Evolutionary conservation across 495 filamentous ascomycete genomes (phyloP).

Genomic region (Xylaria sp.): DNA sequence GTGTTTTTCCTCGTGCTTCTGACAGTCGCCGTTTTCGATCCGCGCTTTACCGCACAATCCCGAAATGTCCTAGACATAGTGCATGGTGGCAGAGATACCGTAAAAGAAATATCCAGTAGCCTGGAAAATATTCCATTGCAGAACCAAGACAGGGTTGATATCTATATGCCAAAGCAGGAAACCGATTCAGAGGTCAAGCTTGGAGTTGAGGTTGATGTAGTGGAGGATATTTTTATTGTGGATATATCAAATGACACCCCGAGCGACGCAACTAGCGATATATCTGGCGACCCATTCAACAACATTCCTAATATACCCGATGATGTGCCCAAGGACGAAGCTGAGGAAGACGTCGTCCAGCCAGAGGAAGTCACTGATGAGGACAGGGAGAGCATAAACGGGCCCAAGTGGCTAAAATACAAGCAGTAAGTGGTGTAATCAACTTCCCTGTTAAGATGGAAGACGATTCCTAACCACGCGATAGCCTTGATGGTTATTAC

Average conservation of each 20-base stretch:
- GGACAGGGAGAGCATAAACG: slow-evolving; percentile 28
- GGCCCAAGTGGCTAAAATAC: slow-evolving; percentile 50
- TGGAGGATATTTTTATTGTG: slow-evolving; percentile 2
- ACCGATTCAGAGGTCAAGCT: not conserved
- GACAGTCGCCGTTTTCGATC: slow-evolving; percentile 38
- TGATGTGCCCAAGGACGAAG: slow-evolving; percentile 7
- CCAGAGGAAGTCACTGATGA: slow-evolving; percentile 28
- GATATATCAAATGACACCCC: not conserved
- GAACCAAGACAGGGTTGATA: slow-evolving; percentile 26
- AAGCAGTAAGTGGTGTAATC: slow-evolving; percentile 46
- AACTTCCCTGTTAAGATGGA: not conserved
- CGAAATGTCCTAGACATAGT: slow-evolving; percentile 42
- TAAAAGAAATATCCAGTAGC: slow-evolving; percentile 6
- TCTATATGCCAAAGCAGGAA: slow-evolving; percentile 24
- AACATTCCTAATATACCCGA: not conserved
- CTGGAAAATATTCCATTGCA: slow-evolving; percentile 26
- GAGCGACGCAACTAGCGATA: not conserved
- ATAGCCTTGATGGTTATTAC: slow-evolving; percentile 75
- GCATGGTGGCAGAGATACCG: slow-evolving; percentile 30
- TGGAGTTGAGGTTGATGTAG: not conserved
- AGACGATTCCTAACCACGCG: slow-evolving; percentile 23
- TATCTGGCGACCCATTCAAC: not conserved
- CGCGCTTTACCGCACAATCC: slow-evolving; percentile 27
- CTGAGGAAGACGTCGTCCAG: slow-evolving; percentile 7
- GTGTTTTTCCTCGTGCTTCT: slow-evolving; percentile 40